Evolutionary conservation across 2,329 filamentous ascomycete genomes (phyloP), one percentile per base, ranked within the genome.

Genomic region (Trichoderma koningiopsis): DNA sequence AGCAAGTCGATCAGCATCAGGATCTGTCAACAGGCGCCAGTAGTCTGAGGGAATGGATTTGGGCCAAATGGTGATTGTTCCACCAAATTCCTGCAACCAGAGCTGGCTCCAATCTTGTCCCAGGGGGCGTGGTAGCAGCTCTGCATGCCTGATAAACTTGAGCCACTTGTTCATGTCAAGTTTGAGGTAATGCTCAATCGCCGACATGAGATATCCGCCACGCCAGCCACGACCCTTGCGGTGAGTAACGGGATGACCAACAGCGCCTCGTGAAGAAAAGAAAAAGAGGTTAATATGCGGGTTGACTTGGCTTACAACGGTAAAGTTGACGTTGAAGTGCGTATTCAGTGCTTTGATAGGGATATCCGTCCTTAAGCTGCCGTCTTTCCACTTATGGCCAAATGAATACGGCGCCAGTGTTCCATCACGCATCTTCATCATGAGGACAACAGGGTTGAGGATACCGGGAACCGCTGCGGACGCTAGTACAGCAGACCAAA

Each of bases 351-450:
- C 92, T 80, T 95, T 96, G 76, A 99, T 88, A 0, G 96, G 96
- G 33, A 99, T 97, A 76, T 99, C 96, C 1, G 96, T 99, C 47
- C 96, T 88, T 67, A 99, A 82, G 74, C 92, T 96, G 65, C 96
- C 96, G 78, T 99, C 96, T 80, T 99, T 99, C 96, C 96, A 99
- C 81, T 98, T 98, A 83, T 98, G 94, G 0, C 96, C 96, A 77
- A 99, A 99, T 0, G 93, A 96, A 80, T 97, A 99, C 0, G 96
- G 96, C 0, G 89, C 88, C 4, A 99, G 84, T 2, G 85, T 89
- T 1, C 94, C 94, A 70, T 94, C 88, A 22, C 86, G 84, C 65
- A 87, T 92, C 82, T 97, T 97, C 84, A 97, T 94, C 84, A 93
- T 92, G 8, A 99, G 88, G 1, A 99, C 95, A 2, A 96, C 92